Base-by-base conservation (phyloP, 2,329 filamentous ascomycete species). In the Aureobasidium sp. region DNA sequence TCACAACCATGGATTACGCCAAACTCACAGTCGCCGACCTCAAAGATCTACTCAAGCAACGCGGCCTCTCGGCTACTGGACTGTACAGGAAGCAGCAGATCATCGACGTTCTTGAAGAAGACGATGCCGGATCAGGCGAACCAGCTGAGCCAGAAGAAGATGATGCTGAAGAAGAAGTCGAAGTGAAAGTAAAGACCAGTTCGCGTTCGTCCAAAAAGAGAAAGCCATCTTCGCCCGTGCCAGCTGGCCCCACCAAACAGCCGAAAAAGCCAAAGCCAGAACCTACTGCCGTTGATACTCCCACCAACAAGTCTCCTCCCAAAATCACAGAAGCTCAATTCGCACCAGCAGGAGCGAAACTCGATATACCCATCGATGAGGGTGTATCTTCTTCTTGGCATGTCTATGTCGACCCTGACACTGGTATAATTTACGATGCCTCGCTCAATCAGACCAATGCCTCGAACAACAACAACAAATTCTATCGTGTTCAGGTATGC, bases 371-470 rank as follows among this genome's bases (percentile, higher is more conserved):
- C 1, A 69, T 83, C 2, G 81, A 83, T 62, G 77, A 80, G 45
- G 70, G 66, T 16, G 68, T 73, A 37, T 30, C 45, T 58, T 27
- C 62, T 32, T 62, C 62, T 13, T 74, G 73, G 59, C 67, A 67
- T 11, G 89, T 95, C 36, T 86, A 88, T 69, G 82, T 93, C 61
- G 87, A 87, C 63, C 60, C 65, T 11, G 74, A 32, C 53, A 44
- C n/a, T 29, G 84, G 85, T 25, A 75, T 87, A 61, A 90, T 93
- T 52, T 93, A 84, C 71, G 90, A 95, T 70, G 90, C 88, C 0
- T 86, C 88, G 0, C 77, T 95, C 49, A 94, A 92, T 67, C 88
- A 92, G 71, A 88, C 90, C 11, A 89, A 91, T 66, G 78, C 88
- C 0, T 75, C 78, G 0, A 74, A 80, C 50, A 94, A 93, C 70